Evolutionary conservation across 108 stramenopile species (phyloP).

Genomic region (Cyclotella atomus): DNA sequence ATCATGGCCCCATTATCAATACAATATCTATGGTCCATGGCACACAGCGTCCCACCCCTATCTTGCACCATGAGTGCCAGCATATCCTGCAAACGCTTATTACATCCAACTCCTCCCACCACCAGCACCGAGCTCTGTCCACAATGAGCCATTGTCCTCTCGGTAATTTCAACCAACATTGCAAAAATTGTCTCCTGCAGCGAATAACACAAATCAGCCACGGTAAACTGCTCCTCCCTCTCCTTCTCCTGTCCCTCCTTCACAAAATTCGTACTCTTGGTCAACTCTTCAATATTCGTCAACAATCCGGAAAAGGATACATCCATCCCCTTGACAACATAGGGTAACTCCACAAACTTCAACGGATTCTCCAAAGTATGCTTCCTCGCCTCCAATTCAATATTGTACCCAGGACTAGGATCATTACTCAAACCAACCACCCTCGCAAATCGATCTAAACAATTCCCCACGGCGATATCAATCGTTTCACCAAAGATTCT

Average conservation of each 20-base stretch:
- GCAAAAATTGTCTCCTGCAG: slow-evolving; percentile 99
- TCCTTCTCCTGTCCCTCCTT: slow-evolving; percentile 26
- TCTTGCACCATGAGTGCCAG: slow-evolving; percentile 93
- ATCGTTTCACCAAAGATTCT: slow-evolving; percentile 99
- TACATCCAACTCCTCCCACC: slow-evolving; percentile 99
- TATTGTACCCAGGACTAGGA: slow-evolving; percentile 98
- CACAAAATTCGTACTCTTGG: slow-evolving; percentile 24
- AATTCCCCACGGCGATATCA: slow-evolving; percentile 99
- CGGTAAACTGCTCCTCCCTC: slow-evolving; percentile 53
- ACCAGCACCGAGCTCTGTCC: slow-evolving; percentile 92
- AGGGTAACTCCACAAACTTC: slow-evolving; percentile 89
- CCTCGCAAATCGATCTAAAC: slow-evolving; percentile 98
- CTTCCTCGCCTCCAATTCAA: slow-evolving; percentile 94
- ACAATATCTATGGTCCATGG: slow-evolving; percentile 99
- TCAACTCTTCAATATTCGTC: slow-evolving; percentile 56
- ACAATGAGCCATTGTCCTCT: slow-evolving; percentile 99
- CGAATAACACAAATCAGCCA: slow-evolving; percentile 94
- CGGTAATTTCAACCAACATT: slow-evolving; percentile 99
- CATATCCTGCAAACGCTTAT: slow-evolving; percentile 97
- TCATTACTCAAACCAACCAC: slow-evolving; percentile 94
- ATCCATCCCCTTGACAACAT: slow-evolving; percentile 99
- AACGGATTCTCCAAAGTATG: slow-evolving; percentile 40
- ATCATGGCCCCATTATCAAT: slow-evolving; percentile 99
- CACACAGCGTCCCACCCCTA: slow-evolving; percentile 90
- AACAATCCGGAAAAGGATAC: slow-evolving; percentile 84